Base-by-base conservation (phyloP, 768 basidiomycete species). In the Butyriboletus loyo region DNA sequence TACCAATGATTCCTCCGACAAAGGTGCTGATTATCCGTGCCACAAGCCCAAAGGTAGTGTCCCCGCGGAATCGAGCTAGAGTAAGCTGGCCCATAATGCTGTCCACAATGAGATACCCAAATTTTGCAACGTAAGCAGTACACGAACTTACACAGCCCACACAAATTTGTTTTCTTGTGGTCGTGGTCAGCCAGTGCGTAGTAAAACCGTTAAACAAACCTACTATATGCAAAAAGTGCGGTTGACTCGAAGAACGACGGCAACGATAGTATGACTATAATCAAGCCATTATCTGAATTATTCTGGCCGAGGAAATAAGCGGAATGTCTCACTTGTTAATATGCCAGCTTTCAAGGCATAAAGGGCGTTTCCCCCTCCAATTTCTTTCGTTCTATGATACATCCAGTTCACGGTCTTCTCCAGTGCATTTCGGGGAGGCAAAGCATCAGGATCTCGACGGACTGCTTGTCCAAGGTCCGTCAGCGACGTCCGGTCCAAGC, bases 51-150 rank as follows among this genome's bases (percentile, higher is more conserved):
- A 86, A 86, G 0, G 80, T 77, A 0, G 88, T 92, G 47, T 92
- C 89, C 1, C 88, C 89, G 39, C 85, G 77, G 61, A 88, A 90
- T 17, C 87, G 80, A 9, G 84, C 73, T 0, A 88, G 66, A 0
- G 86, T 86, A 7, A 89, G 71, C 59, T 90, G 89, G 0, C 81
- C 87, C 84, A 90, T 89, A 62, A 89, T 77, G 17, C 85, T 87
- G 50, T 17, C 1, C 25, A 30, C 13, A 5, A 43, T 57, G 28
- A 54, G 49, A 38, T 28, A 50, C 37, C 17, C 19, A 32, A n/a
- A 24, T 5, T 19, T 34, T 17, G 27, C 10, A 21, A 49, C 8
- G 4, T 1, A 49, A 27, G 35, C 13, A 43, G 32, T 9, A 43
- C 6, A 46, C n/a, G 35, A 27, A 52, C 81, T 61, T 50, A 88